Evolutionary conservation across 1,139 yeast species (phyloP), one percentile per base, ranked within the genome.

Genomic region (Lodderomyces parapsilosis): DNA sequence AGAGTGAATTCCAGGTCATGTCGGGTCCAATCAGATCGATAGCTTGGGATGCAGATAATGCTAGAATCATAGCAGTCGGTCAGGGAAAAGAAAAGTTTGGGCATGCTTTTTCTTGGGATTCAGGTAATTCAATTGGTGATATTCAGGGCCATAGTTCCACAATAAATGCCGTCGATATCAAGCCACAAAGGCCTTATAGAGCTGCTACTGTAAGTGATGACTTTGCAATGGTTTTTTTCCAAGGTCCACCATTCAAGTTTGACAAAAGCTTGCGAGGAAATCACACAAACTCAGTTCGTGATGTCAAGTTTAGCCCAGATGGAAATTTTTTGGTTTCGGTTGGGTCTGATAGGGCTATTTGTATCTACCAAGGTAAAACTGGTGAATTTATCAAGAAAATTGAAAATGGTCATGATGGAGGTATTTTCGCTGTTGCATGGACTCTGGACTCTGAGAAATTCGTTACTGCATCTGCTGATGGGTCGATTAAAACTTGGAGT

Each of bases 141-240:
- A 85, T 94, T 53, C 83, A 90, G 44, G 99, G 99, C 24, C 99
- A 93, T 60, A 78, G 95, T n/a, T 82, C 86, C 33, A 78, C 80
- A 34, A 80, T 91, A 58, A 89, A 86, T 58, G 88, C 94, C 0
- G 96, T 89, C 10, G 82, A 86, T 43, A 84, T 93, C 52, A 85
- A 86, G 57, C 88, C 91, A n/a, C 81, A 78, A 46, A 78, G 99
- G 60, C 99, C 99, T 3, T 89, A 86, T 68, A 73, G 97, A 47
- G 96, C 97, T 1, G 96, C 89, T 13, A 90, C 99, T 2, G 97
- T 86, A 4, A 80, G 95, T 42, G 96, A 90, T 56, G 98, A 93
- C 59, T 81, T 83, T 44, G 83, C 88, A 0, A 64, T 91, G 55
- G 96, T 91, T 2, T 90, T 91, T 59, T 83, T 78, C 60, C 82